These are phyloP conservation scores for Pythium phragmitis DNA, from an alignment of 352 stramenopile species.

Conservation along the genomic window DNA sequence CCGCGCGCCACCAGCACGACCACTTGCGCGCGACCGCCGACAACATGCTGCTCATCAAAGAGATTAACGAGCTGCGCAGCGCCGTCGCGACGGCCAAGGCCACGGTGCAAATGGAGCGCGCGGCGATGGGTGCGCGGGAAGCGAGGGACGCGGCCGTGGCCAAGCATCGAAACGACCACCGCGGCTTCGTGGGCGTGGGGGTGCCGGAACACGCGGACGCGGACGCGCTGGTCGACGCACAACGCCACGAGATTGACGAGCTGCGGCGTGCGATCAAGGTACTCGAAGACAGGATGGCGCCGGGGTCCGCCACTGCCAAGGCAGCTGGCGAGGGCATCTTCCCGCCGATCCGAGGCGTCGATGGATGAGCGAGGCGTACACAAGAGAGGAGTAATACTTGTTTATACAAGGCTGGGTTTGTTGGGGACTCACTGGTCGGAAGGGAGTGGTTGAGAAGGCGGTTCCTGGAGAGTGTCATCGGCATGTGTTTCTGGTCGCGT, in stretches of 20 bases:
- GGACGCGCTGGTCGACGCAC: constrained; percentile 51
- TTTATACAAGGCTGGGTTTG: not conserved
- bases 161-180: constrained; percentile 20
- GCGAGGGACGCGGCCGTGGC: constrained; percentile 6
- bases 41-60: constrained; percentile 77
- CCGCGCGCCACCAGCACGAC: constrained; percentile 80
- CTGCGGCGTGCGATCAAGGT: constrained; percentile 76
- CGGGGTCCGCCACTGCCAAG: not conserved
- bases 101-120: constrained; percentile 78
- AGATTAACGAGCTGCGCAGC: constrained; percentile 80
- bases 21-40: constrained; percentile 76
- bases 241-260: constrained; percentile 70
- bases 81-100: constrained; percentile 74
- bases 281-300: constrained; percentile 63
- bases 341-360: constrained; percentile 44
- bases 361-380: constrained; percentile 28
- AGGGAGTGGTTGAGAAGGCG: not conserved
- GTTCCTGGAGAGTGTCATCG: not conserved
- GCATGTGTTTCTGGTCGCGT: constrained; percentile 18
- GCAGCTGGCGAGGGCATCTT: constrained; percentile 26
- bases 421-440: no score
- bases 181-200: not conserved
- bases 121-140: constrained; percentile 35
- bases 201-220: constrained; percentile 28
- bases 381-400: not conserved